Base-by-base conservation (phyloP, 805 yeast genomes). In the Yarrowia osloensis region DNA sequence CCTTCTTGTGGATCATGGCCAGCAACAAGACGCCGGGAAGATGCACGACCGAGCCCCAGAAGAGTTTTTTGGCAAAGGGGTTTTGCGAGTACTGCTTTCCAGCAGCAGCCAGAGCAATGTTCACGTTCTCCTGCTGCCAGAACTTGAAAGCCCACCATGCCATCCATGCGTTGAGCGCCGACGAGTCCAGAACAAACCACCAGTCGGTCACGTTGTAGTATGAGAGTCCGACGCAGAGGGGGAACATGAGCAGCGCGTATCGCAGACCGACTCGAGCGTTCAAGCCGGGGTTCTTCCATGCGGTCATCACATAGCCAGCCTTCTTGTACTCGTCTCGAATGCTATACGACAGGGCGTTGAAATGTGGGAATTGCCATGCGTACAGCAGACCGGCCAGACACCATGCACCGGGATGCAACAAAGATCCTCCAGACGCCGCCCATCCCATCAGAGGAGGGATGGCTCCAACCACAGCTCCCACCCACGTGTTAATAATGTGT, bases 341-440 rank as follows among this genome's bases (percentile, higher is more conserved):
- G 71, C 88, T 88, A 77, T 93, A 97, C 65, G 96, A 88, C 57
- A 95, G 83, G 0, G 98, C 85, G 78, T 94, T 95, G 81, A 95
- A 95, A 76, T 95, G 99, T 2, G 99, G 99, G 77, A 95, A 95
- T 77, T 95, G 99, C 99, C 99, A 95, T 7, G 98, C 97, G 74
- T 90, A 95, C 44, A 95, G 79, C 65, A 95, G 79, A 0, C 89
- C 91, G 0, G 98, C 98, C 26, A 95, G 80, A 74, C 93, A 86
- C 98, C 98, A 94, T 3, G 96, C 96, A 8, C 95, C 98, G 0
- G 98, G 97, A 70, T 91, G 90, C 2, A 83, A 71, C 40, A 93
- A 78, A 4, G 77, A 71, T 19, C 63, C 63, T 31, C 76, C 69
- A 13, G 97, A 89, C 0, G 94, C 91, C 1, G 97, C 97, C 99